Percentiles rank a stretch among this genome's conserved stretches.
Conservation (phyloP, 495 filamentous ascomycete genomes). For the Pyrenopolyporus hunteri region DNA sequence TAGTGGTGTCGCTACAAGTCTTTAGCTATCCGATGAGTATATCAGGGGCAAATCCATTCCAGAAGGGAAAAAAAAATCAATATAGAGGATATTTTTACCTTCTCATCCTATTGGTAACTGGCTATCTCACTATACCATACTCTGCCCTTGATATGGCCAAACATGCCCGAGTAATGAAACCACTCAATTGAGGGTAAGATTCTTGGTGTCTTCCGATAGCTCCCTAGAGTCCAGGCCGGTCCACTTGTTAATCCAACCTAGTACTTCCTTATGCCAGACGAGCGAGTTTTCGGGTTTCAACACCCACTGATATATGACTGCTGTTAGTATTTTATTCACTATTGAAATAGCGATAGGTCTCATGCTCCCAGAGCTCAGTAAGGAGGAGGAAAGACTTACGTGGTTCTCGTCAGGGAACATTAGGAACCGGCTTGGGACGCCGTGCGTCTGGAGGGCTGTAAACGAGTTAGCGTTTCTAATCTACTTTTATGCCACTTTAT, state of each 20-base stretch:
- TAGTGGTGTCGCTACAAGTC: no score
- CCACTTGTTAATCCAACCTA: constrained; percentile 89
- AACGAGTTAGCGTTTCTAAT: no score
- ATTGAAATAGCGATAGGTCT: no score
- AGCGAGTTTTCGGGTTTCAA: constrained; percentile 89
- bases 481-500: no score
- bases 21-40: no score
- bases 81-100: no score
- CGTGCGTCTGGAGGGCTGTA: constrained; percentile 71
- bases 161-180: not conserved
- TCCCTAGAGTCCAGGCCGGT: constrained; percentile 58
- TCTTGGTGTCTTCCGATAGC: constrained; percentile 17
- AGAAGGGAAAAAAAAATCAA: no score
- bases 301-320: constrained; percentile 71
- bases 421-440: constrained; percentile 73
- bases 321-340: constrained; percentile 13
- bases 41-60: no score
- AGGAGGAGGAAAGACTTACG: constrained; percentile 43
- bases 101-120: not conserved
- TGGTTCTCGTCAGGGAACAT: constrained; percentile 84
- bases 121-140: not conserved
- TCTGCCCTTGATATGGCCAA: no score
- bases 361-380: not conserved
- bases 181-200: constrained; percentile 16
- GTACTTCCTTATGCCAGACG: constrained; percentile 87